A percentile compares a stretch with the other conserved stretches of the same genome.
These are phyloP conservation scores for Fistulinella cinereoalba DNA, from an alignment of 1,284 basidiomycete genomes.

Conservation along the genomic window DNA sequence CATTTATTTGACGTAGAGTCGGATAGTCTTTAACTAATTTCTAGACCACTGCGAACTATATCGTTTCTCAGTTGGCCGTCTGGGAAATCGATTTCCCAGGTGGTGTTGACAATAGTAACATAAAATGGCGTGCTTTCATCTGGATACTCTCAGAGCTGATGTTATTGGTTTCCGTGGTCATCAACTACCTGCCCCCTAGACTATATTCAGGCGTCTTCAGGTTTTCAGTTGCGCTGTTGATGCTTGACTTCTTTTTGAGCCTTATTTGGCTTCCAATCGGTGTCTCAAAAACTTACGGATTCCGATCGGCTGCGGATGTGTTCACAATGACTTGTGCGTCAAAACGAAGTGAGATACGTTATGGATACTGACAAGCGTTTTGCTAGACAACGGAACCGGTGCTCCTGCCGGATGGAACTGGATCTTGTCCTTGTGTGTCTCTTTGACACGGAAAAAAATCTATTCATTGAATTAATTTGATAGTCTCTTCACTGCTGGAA, in stretches of 20 bases:
- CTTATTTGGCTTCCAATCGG: slow-evolving; percentile 88
- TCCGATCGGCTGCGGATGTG: slow-evolving; percentile 74
- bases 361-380: slow-evolving; percentile 4
- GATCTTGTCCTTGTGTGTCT: slow-evolving; percentile 72
- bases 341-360: neutral
- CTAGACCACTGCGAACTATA: slow-evolving; percentile 80
- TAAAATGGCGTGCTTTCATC: slow-evolving; percentile 80
- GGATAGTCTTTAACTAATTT: slow-evolving; percentile 1
- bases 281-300: slow-evolving; percentile 79
- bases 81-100: slow-evolving; percentile 80
- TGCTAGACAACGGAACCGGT: slow-evolving; percentile 79
- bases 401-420: slow-evolving; percentile 84
- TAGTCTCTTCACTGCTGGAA: slow-evolving; percentile 80
- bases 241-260: slow-evolving; percentile 82
- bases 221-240: slow-evolving; percentile 66
- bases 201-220: slow-evolving; percentile 74
- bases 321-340: slow-evolving; percentile 77
- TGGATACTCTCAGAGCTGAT: slow-evolving; percentile 78
- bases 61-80: slow-evolving; percentile 76
- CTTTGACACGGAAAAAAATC: neutral
- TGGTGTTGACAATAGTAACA: slow-evolving; percentile 61
- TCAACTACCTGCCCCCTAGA: slow-evolving; percentile 79
- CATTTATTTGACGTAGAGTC: neutral
- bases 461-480: slow-evolving; percentile 3
- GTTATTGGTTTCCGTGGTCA: slow-evolving; percentile 64